These are phyloP conservation scores for Malus domestica DNA, from an alignment of 306 rosid genomes.

Conservation along the genomic window DNA sequence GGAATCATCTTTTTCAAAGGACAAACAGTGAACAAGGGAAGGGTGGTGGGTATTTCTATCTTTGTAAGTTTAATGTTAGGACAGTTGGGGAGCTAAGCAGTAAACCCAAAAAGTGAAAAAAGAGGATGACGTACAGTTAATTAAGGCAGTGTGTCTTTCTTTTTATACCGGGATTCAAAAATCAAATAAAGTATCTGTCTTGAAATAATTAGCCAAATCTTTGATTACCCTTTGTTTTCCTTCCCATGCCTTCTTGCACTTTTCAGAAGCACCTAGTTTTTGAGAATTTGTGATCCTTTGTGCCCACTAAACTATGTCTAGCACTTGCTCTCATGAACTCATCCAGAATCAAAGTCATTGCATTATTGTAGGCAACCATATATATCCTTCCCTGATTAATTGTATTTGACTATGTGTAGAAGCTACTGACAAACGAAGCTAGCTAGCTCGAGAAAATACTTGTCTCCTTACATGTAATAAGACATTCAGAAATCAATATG, in stretches of 20 bases:
- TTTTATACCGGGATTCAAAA: not conserved
- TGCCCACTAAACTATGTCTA: slow-evolving; percentile 46
- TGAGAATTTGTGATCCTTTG: slow-evolving; percentile 23
- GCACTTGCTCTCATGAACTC: slow-evolving; percentile 23
- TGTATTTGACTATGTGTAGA: slow-evolving; percentile 24
- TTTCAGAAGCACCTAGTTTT: slow-evolving; percentile 34
- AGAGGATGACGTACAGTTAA: too few relatives aligned
- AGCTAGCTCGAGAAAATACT: not conserved
- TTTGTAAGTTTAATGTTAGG: not conserved
- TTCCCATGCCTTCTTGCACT: slow-evolving; percentile 15
- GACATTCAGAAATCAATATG: not conserved
- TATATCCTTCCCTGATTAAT: slow-evolving; percentile 11
- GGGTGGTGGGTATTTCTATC: not conserved
- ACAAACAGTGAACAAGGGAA: not conserved
- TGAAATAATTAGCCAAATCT: slow-evolving; percentile 18
- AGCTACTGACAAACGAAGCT: slow-evolving; percentile 55
- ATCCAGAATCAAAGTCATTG: slow-evolving; percentile 23
- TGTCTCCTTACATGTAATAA: not conserved
- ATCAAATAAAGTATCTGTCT: slow-evolving; percentile 15
- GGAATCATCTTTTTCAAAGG: not conserved
- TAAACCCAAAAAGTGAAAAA: slow-evolving; percentile 12
- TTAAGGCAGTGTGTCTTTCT: not conserved
- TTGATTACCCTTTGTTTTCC: slow-evolving; percentile 10
- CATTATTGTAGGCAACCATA: slow-evolving; percentile 30
- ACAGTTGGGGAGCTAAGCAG: not conserved